These are phyloP conservation scores for Claviceps sp. DNA, from an alignment of 2,329 filamentous ascomycete species.

Conservation along the genomic window DNA sequence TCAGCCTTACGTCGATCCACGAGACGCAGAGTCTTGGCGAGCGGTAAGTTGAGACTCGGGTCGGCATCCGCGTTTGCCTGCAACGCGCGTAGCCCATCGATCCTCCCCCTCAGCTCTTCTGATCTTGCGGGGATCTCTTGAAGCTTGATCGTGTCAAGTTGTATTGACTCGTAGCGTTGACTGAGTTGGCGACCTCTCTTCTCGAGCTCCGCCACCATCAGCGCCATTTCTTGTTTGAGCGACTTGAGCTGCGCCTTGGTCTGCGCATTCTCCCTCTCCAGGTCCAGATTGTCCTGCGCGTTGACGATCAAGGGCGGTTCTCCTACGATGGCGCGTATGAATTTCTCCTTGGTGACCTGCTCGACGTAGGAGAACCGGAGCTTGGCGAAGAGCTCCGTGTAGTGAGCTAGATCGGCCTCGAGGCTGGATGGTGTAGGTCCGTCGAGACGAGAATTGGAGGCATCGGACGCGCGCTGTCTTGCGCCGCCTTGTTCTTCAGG, in stretches of 20 bases:
- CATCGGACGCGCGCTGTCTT: slow-evolving; percentile 54
- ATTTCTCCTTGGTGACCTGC: slow-evolving; percentile 97
- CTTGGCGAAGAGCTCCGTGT: slow-evolving; percentile 92
- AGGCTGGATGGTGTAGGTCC: slow-evolving; percentile 62
- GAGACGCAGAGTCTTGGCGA: slow-evolving; percentile 42
- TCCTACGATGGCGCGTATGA: slow-evolving; percentile 81
- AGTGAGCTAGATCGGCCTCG: slow-evolving; percentile 74
- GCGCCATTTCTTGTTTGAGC: slow-evolving; percentile 65
- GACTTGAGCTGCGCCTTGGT: slow-evolving; percentile 66
- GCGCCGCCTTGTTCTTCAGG: slow-evolving; percentile 23
- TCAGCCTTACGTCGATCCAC: slow-evolving; percentile 37
- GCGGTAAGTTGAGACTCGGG: slow-evolving; percentile 38
- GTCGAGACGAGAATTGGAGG: slow-evolving; percentile 50
- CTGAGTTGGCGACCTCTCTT: slow-evolving; percentile 44
- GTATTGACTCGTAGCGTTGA: slow-evolving; percentile 36
- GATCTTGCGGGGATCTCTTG: slow-evolving; percentile 38
- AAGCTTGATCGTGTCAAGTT: slow-evolving; percentile 33
- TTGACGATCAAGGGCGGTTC: slow-evolving; percentile 79
- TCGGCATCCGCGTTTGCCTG: slow-evolving; percentile 23
- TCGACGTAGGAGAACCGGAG: slow-evolving; percentile 95
- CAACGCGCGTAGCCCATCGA: slow-evolving; percentile 29
- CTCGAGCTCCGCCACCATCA: slow-evolving; percentile 62
- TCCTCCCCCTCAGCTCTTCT: slow-evolving; percentile 31
- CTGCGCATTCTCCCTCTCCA: slow-evolving; percentile 55
- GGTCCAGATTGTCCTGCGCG: slow-evolving; percentile 64